Conservation (phyloP, 768 basidiomycete species). For the Collybiopsis luxurians region DNA sequence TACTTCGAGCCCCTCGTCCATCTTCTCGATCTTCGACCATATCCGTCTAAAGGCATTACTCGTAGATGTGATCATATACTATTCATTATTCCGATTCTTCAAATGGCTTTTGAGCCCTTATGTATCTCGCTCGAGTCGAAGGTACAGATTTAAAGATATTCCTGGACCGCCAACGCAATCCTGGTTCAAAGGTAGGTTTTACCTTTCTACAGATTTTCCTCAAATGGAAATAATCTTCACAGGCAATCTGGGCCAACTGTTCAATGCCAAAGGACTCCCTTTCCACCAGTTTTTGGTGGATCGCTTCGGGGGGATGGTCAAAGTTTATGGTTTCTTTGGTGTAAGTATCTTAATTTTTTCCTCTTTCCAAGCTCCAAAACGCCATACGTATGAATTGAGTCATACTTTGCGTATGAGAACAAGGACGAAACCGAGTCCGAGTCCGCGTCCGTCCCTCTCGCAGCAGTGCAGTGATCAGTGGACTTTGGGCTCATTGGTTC, state of each 20-base stretch:
- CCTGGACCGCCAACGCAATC: slow-evolving; percentile 32
- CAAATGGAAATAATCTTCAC: background rate
- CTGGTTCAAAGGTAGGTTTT: slow-evolving; percentile 29
- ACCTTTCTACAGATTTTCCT: background rate
- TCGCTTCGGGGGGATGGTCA: slow-evolving; percentile 41
- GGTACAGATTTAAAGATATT: slow-evolving; percentile 20
- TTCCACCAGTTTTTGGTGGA: slow-evolving; percentile 38
- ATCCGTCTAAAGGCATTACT: too few relatives aligned
- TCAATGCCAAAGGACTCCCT: slow-evolving; percentile 39
- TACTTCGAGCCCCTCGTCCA: too few relatives aligned
- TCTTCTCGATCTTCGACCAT: too few relatives aligned
- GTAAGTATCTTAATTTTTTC: slow-evolving; percentile 22
- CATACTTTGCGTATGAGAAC: background rate
- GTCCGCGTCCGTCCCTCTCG: background rate
- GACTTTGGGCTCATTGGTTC: too few relatives aligned
- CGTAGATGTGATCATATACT: slow-evolving; percentile 1
- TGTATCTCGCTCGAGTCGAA: slow-evolving; percentile 6
- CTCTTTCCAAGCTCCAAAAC: background rate
- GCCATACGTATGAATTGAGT: background rate
- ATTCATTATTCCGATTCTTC: background rate
- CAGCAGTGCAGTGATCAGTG: too few relatives aligned
- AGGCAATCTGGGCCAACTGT: slow-evolving; percentile 43
- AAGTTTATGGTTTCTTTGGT: slow-evolving; percentile 45
- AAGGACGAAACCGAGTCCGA: background rate
- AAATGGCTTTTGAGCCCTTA: slow-evolving; percentile 7